Evolutionary conservation across 2,329 filamentous ascomycete genomes (phyloP).

Genomic region (Mycosphaerelloides madeirae): DNA sequence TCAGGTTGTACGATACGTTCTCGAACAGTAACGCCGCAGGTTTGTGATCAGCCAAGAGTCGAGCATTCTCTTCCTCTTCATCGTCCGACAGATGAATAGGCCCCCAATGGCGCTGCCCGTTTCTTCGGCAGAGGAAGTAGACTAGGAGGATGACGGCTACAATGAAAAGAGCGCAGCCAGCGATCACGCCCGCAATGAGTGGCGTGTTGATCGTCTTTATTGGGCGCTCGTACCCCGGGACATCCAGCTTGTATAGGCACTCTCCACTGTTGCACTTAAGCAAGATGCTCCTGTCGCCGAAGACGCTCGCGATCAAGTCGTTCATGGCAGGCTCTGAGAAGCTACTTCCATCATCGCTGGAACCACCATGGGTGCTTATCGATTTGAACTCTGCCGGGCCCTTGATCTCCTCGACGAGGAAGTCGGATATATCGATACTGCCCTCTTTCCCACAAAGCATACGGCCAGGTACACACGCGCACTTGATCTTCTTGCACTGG

Average conservation of each 20-base stretch:
- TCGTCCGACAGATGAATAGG: conserved; percentile 75
- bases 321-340: conserved; percentile 95
- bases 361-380: conserved; percentile 49
- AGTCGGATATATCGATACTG: conserved; percentile 87
- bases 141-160: conserved; percentile 77
- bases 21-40: conserved; percentile 85
- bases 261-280: conserved; percentile 80
- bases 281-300: conserved; percentile 85
- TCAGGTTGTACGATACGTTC: conserved; percentile 79
- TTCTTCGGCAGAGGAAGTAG: conserved; percentile 83
- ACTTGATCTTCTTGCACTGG: conserved; percentile 76
- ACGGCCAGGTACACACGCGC: conserved; percentile 80
- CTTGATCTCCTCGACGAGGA: conserved; percentile 74
- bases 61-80: conserved; percentile 76
- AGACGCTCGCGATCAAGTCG: conserved; percentile 77
- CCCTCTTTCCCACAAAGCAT: conserved; percentile 92
- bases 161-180: conserved; percentile 76
- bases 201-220: conserved; percentile 96
- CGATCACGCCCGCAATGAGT: conserved; percentile 89
- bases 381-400: conserved; percentile 84
- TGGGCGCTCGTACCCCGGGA: conserved; percentile 83
- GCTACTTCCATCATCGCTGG: conserved; percentile 65
- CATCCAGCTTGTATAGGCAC: conserved; percentile 86
- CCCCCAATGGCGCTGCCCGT: conserved; percentile 56
- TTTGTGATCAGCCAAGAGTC: conserved; percentile 86